Evolutionary conservation across 1,284 basidiomycete species (phyloP), one percentile per base, ranked within the genome.

Genomic region (Pholiota adiposa): DNA sequence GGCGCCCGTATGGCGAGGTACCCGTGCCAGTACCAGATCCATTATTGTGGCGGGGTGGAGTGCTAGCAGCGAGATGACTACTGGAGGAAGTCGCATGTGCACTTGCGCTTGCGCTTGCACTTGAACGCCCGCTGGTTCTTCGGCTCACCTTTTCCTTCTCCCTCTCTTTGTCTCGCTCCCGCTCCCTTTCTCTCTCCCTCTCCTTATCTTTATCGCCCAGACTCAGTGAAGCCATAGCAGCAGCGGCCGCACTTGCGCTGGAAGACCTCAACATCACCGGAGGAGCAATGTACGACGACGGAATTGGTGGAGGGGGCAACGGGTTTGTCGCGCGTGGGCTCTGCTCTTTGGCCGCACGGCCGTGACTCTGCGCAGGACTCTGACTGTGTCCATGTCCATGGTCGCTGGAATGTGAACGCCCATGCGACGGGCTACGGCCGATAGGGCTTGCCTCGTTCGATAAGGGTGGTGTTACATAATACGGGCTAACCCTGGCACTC

Each of bases 1-100:
- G 59, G 60, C 21, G 62, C 36, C 36, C 50, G 51, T 51, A 38
- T 16, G 36, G 63, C n/a, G 59, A 59, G 38, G 61, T 57, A 48
- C 34, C 44, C 61, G 59, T 18, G 49, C 25, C 18, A 59, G 25
- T 55, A 34, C 27, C 58, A 59, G 40, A 25, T 25, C 44, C 5
- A 38, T 23, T 44, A 43, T 46, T 41, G 27, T 54, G 58, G 43
- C 55, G 27, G 43, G 50, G 58, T 60, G 54, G 18, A 44, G 51
- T 51, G 62, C 8, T 33, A 33, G 31, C 31, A 51, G 56, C 21
- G 56, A 9, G 18, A 19, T 46, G 11, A 14, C 2, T 2, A 16
- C 1, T 21, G 41, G 11, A 19, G 0, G 8, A 1, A 14, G 41
- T 23, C 11, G 21, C 11, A 21, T 43, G 3, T n/a, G 3, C 3